Conservation (phyloP, 2,329 filamentous ascomycete species). For the Beauveria brongniartii region DNA sequence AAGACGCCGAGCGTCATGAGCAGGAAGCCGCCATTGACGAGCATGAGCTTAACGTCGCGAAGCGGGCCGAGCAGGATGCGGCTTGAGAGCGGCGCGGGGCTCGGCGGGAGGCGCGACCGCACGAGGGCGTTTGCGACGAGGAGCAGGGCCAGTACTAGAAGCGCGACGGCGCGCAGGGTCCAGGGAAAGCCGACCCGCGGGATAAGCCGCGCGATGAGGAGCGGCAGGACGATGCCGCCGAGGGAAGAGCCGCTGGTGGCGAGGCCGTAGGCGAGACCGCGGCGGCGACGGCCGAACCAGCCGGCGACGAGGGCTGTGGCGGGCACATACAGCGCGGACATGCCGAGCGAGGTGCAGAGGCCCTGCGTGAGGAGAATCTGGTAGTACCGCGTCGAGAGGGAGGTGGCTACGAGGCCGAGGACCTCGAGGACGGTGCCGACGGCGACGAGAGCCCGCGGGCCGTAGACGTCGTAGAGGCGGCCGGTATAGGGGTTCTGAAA, state of each 20-base stretch:
- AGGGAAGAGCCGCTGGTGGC: conserved; percentile 21
- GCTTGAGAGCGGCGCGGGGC: background rate
- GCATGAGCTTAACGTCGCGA: conserved; percentile 23
- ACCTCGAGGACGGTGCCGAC: conserved; percentile 10
- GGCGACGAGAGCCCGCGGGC: conserved; percentile 17
- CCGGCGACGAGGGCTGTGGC: conserved; percentile 9
- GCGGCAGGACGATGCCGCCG: conserved; percentile 26
- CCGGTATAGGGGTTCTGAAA: conserved; percentile 28
- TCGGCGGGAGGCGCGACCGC: conserved; percentile 15
- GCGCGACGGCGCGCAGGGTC: conserved; percentile 25
- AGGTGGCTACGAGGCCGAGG: conserved; percentile 5
- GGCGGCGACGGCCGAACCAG: conserved; percentile 18
- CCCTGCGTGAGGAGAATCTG: conserved; percentile 12
- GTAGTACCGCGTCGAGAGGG: conserved; percentile 6
- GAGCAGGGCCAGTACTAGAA: conserved; percentile 24
- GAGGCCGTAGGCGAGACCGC: conserved; percentile 21
- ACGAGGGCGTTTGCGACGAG: conserved; percentile 23
- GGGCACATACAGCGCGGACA: conserved; percentile 12
- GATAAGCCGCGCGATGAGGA: conserved; percentile 25
- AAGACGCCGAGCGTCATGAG: conserved; percentile 29
- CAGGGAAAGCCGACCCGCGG: conserved; percentile 23
- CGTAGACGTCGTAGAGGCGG: conserved; percentile 30
- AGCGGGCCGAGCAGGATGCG: conserved; percentile 22
- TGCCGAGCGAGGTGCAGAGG: conserved; percentile 10
- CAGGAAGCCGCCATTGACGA: conserved; percentile 25